Evolutionary conservation across 352 stramenopile genomes (phyloP), one percentile per base, ranked within the genome.

Genomic region (Pythium grandisporangium): DNA sequence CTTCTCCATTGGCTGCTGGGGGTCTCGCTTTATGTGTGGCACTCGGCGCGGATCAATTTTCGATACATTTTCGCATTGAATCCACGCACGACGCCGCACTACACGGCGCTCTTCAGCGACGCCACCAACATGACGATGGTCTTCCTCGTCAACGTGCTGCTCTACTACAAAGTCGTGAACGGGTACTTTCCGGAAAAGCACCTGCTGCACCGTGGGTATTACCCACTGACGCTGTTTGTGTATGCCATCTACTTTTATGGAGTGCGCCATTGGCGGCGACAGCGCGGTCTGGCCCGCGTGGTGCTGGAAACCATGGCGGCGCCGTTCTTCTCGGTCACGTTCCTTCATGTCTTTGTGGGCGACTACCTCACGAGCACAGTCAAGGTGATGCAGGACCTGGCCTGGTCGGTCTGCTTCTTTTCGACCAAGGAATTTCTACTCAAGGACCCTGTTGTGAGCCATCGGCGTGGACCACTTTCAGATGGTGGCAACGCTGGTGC

Each of bases 161-260:
- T 98, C 19, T 98, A 98, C 61, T 98, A 98, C 83, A 98, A 98
- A 70, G 87, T 96, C 17, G 75, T 88, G 55, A 93, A 93, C 38
- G 69, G 65, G 0, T 82, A 89, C 45, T 93, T 93, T 23, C 80
- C 80, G 0, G 80, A 93, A 37, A n/a, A n/a, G n/a, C 63, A 84
- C 30, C 55, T 93, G 12, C 48, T 87, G 11, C 73, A 85, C 36
- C 67, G 84, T 37, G 91, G 92, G 22, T 95, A 92, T 41, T 97
- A 98, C 63, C 93, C 95, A 26, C 57, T 97, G 7, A 55, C 82
- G 25, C 72, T 98, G 20, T 90, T 96, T 22, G 23, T 96, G 0
- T 98, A 97, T 61, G 91, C 93, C 16, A 49, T 96, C 26, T 96
- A 93, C 55, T 95, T 89, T 51, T 87, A 98, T 39, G 58, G 97